Conservation (phyloP, 345 rosid species). For the Raphanus raphanistrum region DNA sequence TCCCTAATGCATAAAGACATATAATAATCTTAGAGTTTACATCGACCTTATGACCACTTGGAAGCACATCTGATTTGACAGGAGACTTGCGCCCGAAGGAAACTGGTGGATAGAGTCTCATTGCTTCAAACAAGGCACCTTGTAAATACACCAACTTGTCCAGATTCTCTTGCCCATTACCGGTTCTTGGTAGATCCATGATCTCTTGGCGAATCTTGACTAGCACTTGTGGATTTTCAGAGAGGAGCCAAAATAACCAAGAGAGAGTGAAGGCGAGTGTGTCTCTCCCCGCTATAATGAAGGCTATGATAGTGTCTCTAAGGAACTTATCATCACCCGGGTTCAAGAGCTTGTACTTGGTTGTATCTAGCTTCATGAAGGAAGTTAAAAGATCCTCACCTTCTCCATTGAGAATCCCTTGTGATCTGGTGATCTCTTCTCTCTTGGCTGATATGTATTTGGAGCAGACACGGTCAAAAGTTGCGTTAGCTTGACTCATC, state of each 20-base stretch:
- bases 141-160: not conserved
- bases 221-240: not conserved
- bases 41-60: not conserved
- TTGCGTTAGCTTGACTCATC: slow-evolving; percentile 38
- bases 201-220: not conserved
- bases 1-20: not conserved
- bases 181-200: not conserved
- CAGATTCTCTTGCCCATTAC: not conserved
- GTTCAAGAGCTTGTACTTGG: not conserved
- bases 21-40: not conserved
- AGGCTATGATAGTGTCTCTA: not conserved
- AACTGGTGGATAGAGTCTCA: not conserved
- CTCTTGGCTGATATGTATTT: slow-evolving; percentile 2
- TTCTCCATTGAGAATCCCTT: not conserved
- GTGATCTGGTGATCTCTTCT: slow-evolving; percentile 12
- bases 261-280: not conserved
- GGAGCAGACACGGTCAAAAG: not conserved
- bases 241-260: not conserved
- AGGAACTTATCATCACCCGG: not conserved
- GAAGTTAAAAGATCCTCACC: not conserved
- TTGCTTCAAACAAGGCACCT: not conserved
- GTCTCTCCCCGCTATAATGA: not conserved
- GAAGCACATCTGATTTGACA: not conserved
- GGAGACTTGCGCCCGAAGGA: not conserved
- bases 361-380: not conserved